Percentiles rank a stretch among this genome's conserved stretches.
Evolutionary conservation across 2,329 filamentous ascomycete genomes (phyloP).

Genomic region (Calonectria pseudoreteaudii): DNA sequence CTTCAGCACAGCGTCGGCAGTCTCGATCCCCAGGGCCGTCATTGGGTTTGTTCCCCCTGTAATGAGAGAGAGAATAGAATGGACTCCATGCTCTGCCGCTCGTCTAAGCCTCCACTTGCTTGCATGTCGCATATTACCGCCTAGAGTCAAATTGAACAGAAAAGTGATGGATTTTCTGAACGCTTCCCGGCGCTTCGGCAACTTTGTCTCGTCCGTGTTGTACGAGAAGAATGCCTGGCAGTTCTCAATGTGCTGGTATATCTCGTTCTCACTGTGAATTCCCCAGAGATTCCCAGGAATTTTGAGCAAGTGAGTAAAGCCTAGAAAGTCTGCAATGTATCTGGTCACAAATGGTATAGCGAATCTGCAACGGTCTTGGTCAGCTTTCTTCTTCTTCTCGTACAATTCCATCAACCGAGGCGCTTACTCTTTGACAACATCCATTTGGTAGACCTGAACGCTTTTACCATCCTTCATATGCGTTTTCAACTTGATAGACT

Average conservation of each 20-base stretch:
- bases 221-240: slow-evolving; percentile 40
- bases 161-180: slow-evolving; percentile 34
- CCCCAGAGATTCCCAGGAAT: slow-evolving; percentile 11
- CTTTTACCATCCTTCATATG: not conserved
- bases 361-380: slow-evolving; percentile 22
- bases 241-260: slow-evolving; percentile 43
- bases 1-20: slow-evolving; percentile 25
- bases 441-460: slow-evolving; percentile 31
- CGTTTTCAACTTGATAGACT: slow-evolving; percentile 14
- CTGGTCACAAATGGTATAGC: slow-evolving; percentile 37
- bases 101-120: slow-evolving; percentile 19
- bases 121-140: slow-evolving; percentile 31
- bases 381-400: not conserved
- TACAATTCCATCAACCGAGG: too few relatives aligned
- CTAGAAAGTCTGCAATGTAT: slow-evolving; percentile 39
- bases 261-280: slow-evolving; percentile 34
- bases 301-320: slow-evolving; percentile 29
- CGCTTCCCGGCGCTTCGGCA: slow-evolving; percentile 32
- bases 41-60: slow-evolving; percentile 23
- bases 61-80: not conserved
- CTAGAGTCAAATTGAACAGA: slow-evolving; percentile 24
- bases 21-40: slow-evolving; percentile 26
- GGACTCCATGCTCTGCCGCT: not conserved
- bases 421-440: slow-evolving; percentile 34
- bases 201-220: slow-evolving; percentile 39